Evolutionary conservation across 306 rosid genomes (phyloP).

Genomic region (Dryas alaskensis): DNA sequence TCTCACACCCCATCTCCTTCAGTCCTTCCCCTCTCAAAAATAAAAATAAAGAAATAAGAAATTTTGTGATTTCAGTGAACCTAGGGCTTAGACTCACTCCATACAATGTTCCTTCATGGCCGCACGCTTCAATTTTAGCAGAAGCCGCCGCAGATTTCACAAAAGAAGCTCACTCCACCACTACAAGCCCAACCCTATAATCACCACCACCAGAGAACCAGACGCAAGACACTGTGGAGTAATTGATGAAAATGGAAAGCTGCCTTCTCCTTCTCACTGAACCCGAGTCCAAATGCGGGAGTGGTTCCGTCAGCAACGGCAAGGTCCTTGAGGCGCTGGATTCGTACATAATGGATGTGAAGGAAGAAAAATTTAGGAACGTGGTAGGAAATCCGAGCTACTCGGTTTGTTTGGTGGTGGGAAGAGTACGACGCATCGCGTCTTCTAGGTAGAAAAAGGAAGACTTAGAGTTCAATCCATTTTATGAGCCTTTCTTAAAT

Average conservation of each 20-base stretch:
- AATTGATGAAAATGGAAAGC: slow-evolving; percentile 83
- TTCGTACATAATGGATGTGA: slow-evolving; percentile 57
- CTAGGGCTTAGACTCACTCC: slow-evolving; percentile 23
- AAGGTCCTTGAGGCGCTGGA: slow-evolving; percentile 60
- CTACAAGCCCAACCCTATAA: too few relatives aligned
- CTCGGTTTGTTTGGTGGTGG: slow-evolving; percentile 81
- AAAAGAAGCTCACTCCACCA: slow-evolving; percentile 12
- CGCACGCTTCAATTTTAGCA: slow-evolving; percentile 35
- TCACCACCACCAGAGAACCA: too few relatives aligned
- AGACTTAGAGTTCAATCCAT: too few relatives aligned
- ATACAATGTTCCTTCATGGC: slow-evolving; percentile 21
- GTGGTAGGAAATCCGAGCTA: slow-evolving; percentile 69
- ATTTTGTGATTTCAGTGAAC: slow-evolving; percentile 1
- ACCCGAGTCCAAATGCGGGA: slow-evolving; percentile 29
- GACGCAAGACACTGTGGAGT: slow-evolving; percentile 45
- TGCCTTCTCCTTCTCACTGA: slow-evolving; percentile 4
- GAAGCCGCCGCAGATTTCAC: slow-evolving; percentile 20
- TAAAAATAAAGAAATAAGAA: too few relatives aligned
- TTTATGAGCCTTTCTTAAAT: too few relatives aligned
- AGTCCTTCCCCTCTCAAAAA: too few relatives aligned
- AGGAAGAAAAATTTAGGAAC: slow-evolving; percentile 59
- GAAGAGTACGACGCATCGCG: slow-evolving; percentile 32
- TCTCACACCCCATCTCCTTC: too few relatives aligned
- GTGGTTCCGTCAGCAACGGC: slow-evolving; percentile 39
- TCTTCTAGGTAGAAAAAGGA: too few relatives aligned